Conservation (phyloP, 164 flowering plant species). For the Berberis thunbergii region DNA sequence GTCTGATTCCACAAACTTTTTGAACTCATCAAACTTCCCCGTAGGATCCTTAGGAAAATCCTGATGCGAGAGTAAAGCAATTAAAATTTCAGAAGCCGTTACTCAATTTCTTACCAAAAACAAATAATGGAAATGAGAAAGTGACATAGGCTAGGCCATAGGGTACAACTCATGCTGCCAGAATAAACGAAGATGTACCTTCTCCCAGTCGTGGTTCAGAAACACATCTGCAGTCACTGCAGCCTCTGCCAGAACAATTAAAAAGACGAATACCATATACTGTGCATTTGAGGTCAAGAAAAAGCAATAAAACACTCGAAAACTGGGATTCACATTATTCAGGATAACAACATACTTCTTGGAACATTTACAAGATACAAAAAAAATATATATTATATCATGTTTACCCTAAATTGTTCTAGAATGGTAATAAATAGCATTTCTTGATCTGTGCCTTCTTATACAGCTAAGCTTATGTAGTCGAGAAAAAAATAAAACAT, state of each 20-base stretch:
- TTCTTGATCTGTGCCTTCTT: too few relatives aligned
- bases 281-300: slow-evolving; percentile 38
- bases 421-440: too few relatives aligned
- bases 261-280: slow-evolving; percentile 62
- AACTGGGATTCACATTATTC: neutral
- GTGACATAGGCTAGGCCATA: too few relatives aligned
- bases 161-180: neutral
- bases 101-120: neutral
- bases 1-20: slow-evolving; percentile 58
- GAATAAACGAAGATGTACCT: slow-evolving; percentile 31
- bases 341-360: neutral
- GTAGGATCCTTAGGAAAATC: slow-evolving; percentile 79
- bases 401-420: too few relatives aligned
- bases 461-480: too few relatives aligned
- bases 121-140: neutral
- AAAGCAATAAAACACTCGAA: neutral
- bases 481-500: too few relatives aligned
- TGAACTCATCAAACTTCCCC: slow-evolving; percentile 50
- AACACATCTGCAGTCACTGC: slow-evolving; percentile 70
- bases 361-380: neutral
- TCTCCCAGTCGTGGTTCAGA: slow-evolving; percentile 68
- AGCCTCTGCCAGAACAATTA: slow-evolving; percentile 67
- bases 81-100: neutral
- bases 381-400: neutral
- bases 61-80: slow-evolving; percentile 24